These are phyloP conservation scores for Plasmodium sp. DNA, from an alignment of 169 alveolate genomes.

Conservation along the genomic window DNA sequence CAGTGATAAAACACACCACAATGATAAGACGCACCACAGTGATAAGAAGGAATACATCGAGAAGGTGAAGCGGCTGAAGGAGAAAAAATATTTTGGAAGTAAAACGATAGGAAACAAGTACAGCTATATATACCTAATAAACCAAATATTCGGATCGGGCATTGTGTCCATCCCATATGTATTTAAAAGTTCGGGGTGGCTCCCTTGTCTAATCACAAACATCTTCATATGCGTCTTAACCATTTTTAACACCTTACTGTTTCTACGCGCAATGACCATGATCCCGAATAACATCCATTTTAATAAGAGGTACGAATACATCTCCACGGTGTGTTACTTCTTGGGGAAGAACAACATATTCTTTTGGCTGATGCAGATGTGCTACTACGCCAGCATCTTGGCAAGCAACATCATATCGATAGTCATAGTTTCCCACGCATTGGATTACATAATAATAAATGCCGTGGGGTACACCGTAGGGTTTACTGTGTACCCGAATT, in stretches of 20 bases:
- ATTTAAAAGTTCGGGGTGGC: slow-evolving; percentile 80
- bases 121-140: slow-evolving; percentile 64
- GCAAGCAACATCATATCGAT: slow-evolving; percentile 78
- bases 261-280: slow-evolving; percentile 83
- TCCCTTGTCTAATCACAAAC: slow-evolving; percentile 78
- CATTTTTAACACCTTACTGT: slow-evolving; percentile 79
- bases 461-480: slow-evolving; percentile 80
- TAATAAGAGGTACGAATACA: slow-evolving; percentile 84
- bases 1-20: neutral
- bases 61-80: slow-evolving; percentile 41
- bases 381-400: slow-evolving; percentile 80
- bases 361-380: slow-evolving; percentile 77
- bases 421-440: slow-evolving; percentile 79
- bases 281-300: slow-evolving; percentile 85
- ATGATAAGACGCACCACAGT: neutral
- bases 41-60: slow-evolving; percentile 60
- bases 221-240: slow-evolving; percentile 76
- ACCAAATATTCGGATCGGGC: slow-evolving; percentile 78
- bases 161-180: slow-evolving; percentile 80
- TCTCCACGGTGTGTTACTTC: slow-evolving; percentile 81
- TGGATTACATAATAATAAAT: slow-evolving; percentile 79
- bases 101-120: slow-evolving; percentile 57
- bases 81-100: slow-evolving; percentile 61
- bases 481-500: slow-evolving; percentile 75
- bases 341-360: slow-evolving; percentile 77